Evolutionary conservation across 208 protist species (phyloP).

Genomic region (Strigomonas culicis): DNA sequence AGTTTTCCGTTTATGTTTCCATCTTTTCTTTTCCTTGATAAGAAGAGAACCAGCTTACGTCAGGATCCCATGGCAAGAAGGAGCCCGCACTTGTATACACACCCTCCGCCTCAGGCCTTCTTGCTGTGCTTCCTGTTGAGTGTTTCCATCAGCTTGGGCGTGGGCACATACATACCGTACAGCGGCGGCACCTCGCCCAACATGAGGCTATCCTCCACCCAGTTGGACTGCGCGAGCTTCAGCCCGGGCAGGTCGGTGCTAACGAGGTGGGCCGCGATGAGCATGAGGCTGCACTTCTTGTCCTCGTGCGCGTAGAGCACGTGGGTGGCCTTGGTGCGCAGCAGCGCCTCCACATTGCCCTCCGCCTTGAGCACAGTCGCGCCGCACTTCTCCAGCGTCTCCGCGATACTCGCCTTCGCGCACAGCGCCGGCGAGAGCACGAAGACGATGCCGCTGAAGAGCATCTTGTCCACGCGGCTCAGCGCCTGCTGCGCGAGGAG

Average conservation of each 20-base stretch:
- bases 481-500: conserved; percentile 48
- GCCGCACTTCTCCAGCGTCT: conserved; percentile 59
- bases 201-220: conserved; percentile 85
- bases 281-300: conserved; percentile 73
- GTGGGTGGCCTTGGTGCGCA: conserved; percentile 62
- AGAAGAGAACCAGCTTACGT: background rate
- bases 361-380: conserved; percentile 37
- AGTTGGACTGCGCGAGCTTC: conserved; percentile 59
- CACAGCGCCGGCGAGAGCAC: conserved; percentile 57
- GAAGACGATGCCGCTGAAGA: conserved; percentile 72
- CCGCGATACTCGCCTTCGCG: conserved; percentile 19
- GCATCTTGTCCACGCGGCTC: conserved; percentile 65
- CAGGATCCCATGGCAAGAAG: background rate
- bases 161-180: conserved; percentile 69
- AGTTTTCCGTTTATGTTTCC: background rate
- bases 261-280: conserved; percentile 45
- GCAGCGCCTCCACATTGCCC: conserved; percentile 28
- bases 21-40: background rate
- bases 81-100: too few relatives aligned
- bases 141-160: conserved; percentile 74
- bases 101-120: background rate
- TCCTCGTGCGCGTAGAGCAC: conserved; percentile 74
- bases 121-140: conserved; percentile 75
- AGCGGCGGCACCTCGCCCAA: conserved; percentile 70
- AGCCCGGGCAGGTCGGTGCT: conserved; percentile 52